These are phyloP conservation scores for Trichocomaceae sp. DNA, from an alignment of 2,329 filamentous ascomycete genomes.

Conservation along the genomic window DNA sequence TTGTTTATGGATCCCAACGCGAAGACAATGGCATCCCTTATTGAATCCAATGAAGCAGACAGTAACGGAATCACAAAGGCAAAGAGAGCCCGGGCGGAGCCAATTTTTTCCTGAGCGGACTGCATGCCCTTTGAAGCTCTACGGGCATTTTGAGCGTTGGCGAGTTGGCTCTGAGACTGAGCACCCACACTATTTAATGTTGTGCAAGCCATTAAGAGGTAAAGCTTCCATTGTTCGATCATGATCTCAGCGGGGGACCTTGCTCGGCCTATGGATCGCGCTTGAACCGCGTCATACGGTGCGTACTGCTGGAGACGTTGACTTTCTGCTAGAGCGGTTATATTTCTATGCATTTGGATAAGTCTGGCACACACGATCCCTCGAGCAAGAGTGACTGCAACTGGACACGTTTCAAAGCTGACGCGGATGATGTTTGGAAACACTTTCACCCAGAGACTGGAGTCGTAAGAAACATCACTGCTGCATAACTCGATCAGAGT, in stretches of 20 bases:
- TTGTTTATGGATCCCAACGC: slow-evolving; percentile 93
- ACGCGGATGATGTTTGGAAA: slow-evolving; percentile 92
- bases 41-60: slow-evolving; percentile 68
- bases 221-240: slow-evolving; percentile 96
- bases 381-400: slow-evolving; percentile 81
- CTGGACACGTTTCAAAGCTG: slow-evolving; percentile 83
- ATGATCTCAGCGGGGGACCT: slow-evolving; percentile 73
- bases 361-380: slow-evolving; percentile 90
- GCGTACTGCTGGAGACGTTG: slow-evolving; percentile 46
- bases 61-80: slow-evolving; percentile 85
- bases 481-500: slow-evolving; percentile 90
- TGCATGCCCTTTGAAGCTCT: slow-evolving; percentile 67
- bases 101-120: slow-evolving; percentile 67
- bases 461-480: slow-evolving; percentile 90
- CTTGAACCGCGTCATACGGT: slow-evolving; percentile 30
- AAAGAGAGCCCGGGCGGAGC: slow-evolving; percentile 82
- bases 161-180: slow-evolving; percentile 52
- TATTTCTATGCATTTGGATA: slow-evolving; percentile 83
- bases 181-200: slow-evolving; percentile 79
- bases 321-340: slow-evolving; percentile 71
- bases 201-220: slow-evolving; percentile 93
- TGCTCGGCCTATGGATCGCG: slow-evolving; percentile 42
- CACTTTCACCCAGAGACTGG: slow-evolving; percentile 94
- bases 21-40: slow-evolving; percentile 82
- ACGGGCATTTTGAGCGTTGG: slow-evolving; percentile 65